Evolutionary conservation across 306 rosid genomes (phyloP), one percentile per base, ranked within the genome.

Genomic region (Sicyos edulis): DNA sequence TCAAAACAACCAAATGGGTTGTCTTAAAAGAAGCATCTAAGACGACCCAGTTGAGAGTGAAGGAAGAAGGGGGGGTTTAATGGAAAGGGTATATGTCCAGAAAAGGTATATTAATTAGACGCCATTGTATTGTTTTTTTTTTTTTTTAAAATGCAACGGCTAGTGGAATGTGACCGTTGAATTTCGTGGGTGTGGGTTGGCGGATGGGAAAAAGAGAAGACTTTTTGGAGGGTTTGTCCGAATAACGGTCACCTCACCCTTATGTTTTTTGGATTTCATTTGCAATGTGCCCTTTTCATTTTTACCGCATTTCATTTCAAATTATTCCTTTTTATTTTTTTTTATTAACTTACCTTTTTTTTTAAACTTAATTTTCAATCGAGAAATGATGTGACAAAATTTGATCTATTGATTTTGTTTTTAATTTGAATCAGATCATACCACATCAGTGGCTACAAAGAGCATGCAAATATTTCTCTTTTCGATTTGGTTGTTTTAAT

Each of bases 101-200:
- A 15, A 61, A 70, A 62, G 63, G 62, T 42, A 42, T 16, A 53
- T 22, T 58, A 70, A 67, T 59, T 64, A 20, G 57, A 66, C 71
- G 42, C 70, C 67, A 56, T 83, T 80, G 66, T 61, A 34, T 61
- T 26, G 29, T 26, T 1, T 26, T 26, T 1, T 26, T 1, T 26
- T 26, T 26, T 32, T 32, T 82, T 85, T 79, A 80, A 87, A 88
- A 87, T 47, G 68, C 82, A 93, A 91, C 98, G 98, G 98, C 98
- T 90, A 93, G 90, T 87, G 58, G 29, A 61, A 84, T 1, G 8
- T 78, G 86, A 77, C 89, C 98, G 97, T 90, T 93, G 79, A 92
- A 88, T 92, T 75, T 16, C 14, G 49, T 7, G 22, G 17, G 21
- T 17, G 70, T 44, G 29, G 21, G 68, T 73, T 63, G 54, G 67